Base-by-base conservation (phyloP, 441 rosid genomes). In the Macaranga tanarius region DNA sequence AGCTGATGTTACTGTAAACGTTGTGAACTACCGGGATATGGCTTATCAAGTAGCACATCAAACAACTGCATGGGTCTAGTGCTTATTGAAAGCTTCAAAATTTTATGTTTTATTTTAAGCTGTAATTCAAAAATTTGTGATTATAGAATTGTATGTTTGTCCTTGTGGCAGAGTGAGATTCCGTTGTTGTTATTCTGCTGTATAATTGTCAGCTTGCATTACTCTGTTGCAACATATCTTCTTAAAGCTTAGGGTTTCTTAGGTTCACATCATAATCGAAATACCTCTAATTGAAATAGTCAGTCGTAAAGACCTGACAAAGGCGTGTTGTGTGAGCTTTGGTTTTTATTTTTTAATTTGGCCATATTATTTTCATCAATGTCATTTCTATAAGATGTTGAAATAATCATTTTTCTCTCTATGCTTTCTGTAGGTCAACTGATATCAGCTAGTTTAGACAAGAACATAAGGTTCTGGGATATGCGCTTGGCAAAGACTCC, bases 381-480 rank as follows among this genome's bases (percentile, higher is more conserved):
- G 16, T n/a, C n/a, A 10, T 45, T 69, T 42, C 13, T 20, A 12
- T 0, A 6, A 26, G 51, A 16, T 7, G 20, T 45, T 34, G 7
- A 10, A 40, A 28, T 15, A 50, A 40, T 17, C 47, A 74, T 67
- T 20, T 25, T 11, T 25, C 72, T 59, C 45, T 75, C 58, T 52
- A 47, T 69, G 56, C 26, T 75, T 71, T 54, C 47, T 71, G 70
- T 75, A 93, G 98, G 91, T 76, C 88, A 76, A 76, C 79, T 87
- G 55, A 69, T 93, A 73, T 84, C 90, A 57, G 77, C 92, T 56
- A 92, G 97, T 59, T 81, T 89, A 78, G 98, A 93, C 88, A 89
- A 83, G 76, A 90, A 73, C 82, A 77, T 91, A 61, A 82, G 77
- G 70, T 76, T 80, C 48, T 87, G 94, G 97, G 98, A 93, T 84